Conservation (phyloP, 768 basidiomycete genomes). For the Mycena chlorophos region DNA sequence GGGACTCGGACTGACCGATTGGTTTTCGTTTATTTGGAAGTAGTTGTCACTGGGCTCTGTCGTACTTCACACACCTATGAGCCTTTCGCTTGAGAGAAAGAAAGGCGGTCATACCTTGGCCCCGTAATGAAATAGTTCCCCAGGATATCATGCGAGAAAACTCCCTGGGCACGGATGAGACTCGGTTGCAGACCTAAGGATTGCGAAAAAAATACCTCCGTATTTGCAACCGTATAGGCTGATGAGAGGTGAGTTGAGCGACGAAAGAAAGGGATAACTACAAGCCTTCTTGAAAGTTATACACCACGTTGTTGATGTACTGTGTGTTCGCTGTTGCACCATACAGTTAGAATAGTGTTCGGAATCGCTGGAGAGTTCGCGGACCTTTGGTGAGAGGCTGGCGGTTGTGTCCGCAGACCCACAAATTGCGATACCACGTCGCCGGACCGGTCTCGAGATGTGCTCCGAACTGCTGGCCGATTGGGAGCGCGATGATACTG, state of each 20-base stretch:
- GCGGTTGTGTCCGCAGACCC: conserved; percentile 27
- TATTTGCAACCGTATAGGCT: conserved; percentile 26
- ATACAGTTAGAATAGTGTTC: too few species aligned
- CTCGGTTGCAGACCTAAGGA: too few species aligned
- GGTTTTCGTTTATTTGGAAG: conserved; percentile 28
- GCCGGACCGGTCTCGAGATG: conserved; percentile 26
- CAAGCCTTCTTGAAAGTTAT: conserved; percentile 28
- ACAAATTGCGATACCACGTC: conserved; percentile 26
- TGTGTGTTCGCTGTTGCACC: conserved; percentile 26
- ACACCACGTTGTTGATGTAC: conserved; percentile 26
- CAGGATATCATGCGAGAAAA: conserved; percentile 25
- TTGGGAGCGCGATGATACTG: conserved; percentile 22
- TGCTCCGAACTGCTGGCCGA: conserved; percentile 27
- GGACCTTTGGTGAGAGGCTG: conserved; percentile 26
- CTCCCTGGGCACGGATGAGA: too few species aligned
- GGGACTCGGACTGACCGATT: too few species aligned
- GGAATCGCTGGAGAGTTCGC: too few species aligned
- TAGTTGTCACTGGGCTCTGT: conserved; percentile 25
- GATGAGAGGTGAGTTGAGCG: too few species aligned
- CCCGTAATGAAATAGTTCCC: conserved; percentile 28
- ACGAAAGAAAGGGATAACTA: too few species aligned
- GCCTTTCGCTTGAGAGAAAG: too few species aligned
- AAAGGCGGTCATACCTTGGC: too few species aligned
- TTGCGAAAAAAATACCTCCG: too few species aligned
- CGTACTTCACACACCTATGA: too few species aligned